Evolutionary conservation across 192 early-diverging fungal species (phyloP), one percentile per base, ranked within the genome.

Genomic region (Lobosporangium transversale): DNA sequence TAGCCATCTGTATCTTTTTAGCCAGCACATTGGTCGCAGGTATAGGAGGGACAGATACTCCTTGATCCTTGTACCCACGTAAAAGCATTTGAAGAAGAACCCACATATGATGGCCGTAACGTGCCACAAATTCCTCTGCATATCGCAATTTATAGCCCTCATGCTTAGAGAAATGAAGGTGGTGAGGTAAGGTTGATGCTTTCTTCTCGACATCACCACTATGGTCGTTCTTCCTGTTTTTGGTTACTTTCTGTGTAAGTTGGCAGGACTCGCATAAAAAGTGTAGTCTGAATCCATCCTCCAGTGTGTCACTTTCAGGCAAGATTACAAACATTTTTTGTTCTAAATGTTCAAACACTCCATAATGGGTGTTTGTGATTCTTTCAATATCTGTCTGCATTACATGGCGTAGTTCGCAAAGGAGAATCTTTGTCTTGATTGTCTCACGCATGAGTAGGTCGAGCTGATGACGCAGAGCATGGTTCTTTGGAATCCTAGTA

Each of bases 31-130:
- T 45, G 44, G 30, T 23, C 18, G 21, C 47, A 8, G 15, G 24
- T 1, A 59, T 4, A 2, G 58, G 42, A 11, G 58, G 58, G 30
- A 59, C 32, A 4, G 44, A 20, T 42, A 59, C 58, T n/a, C 58
- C 58, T 18, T 47, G 26, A 9, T 59, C 58, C 11, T 59, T 47
- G 43, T 59, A 59, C 47, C 58, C 58, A 45, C 31, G 18, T 10
- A 29, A 29, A 42, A 59, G 6, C 58, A 59, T 31, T n/a, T 47
- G 58, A 2, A 59, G 58, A 17, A 59, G 24, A 15, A 59, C 40
- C 58, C 58, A 59, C 58, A 59, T 59, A 31, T 59, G 58, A n/a
- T 59, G 47, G 29, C 58, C 58, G 29, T 45, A 59, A 24, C 58
- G 58, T 9, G 58, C 42, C 27, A 59, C 58, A 59, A 59, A 59